Evolutionary conservation across 306 rosid genomes (phyloP), one percentile per base, ranked within the genome.

Genomic region (Citrullus amarus): DNA sequence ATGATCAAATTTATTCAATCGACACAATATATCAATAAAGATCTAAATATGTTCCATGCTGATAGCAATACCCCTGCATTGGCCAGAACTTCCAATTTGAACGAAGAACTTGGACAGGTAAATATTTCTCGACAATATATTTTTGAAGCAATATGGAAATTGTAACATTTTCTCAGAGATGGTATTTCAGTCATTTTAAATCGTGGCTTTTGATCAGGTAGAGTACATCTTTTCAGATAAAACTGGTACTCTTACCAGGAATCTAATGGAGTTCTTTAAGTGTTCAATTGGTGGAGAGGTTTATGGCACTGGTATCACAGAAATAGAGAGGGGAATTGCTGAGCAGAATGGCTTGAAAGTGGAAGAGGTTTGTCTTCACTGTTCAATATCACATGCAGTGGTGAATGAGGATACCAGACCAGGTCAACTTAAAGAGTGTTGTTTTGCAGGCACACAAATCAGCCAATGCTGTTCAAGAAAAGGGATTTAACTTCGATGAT

Each of bases 21-120:
- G 22, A 86, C 99, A 67, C 99, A 95, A 85, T 95, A 87, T 80
- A 95, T 95, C 87, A 92, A 95, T 83, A 95, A 92, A 86, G 99
- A 95, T 84, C 85, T 92, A 82, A 82, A 80, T 65, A 95, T 95
- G 99, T 95, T 87, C 85, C 99, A 95, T 77, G 84, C 12, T 30
- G 99, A 95, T 71, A 89, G 89, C 80, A 91, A 95, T 68, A 95
- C 99, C 76, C 97, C 99, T 41, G 99, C 97, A 51, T 82, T 91
- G 90, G 99, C 99, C 78, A 89, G 99, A 85, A 95, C 99, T 63
- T 95, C 99, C 54, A 95, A 95, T 88, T 84, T 95, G 90, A 95
- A 95, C 83, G 98, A 95, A 86, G 98, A 95, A 88, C 93, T 95
- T 70, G 98, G 98, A 53, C 98, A 95, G 97, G 97, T 92, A 84